A percentile compares a stretch with the other conserved stretches of the same genome.
These are phyloP conservation scores for Barnettozyma botsteinii DNA, from an alignment of 805 yeast genomes.

Conservation along the genomic window DNA sequence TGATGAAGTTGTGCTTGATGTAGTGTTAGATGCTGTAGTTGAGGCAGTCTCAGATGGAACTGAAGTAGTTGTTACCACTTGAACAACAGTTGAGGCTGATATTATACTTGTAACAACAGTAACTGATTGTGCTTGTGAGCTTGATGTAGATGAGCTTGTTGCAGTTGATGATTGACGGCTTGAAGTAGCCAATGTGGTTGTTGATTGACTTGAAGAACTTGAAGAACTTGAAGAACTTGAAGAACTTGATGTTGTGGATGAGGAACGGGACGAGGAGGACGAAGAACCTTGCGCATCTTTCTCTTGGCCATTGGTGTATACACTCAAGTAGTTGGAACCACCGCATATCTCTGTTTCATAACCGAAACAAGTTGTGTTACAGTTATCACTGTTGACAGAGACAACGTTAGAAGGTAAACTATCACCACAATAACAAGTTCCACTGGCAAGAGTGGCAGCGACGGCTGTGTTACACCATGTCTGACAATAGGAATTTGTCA, in stretches of 20 bases:
- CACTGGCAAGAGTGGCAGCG: constrained; percentile 50
- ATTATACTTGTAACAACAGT: constrained; percentile 16
- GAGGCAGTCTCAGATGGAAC: constrained; percentile 9
- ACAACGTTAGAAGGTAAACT: constrained; percentile 30
- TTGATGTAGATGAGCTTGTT: constrained; percentile 1
- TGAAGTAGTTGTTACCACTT: constrained; percentile 13
- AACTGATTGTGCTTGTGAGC: constrained; percentile 4
- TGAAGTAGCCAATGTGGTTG: constrained; percentile 6
- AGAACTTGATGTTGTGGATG: constrained; percentile 3
- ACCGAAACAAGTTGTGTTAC: constrained; percentile 50
- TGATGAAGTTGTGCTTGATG: constrained; percentile 12
- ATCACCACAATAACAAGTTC: constrained; percentile 64
- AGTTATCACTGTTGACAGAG: constrained; percentile 28
- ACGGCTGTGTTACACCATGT: constrained; percentile 43
- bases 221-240: constrained; percentile 11
- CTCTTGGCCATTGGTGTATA: constrained; percentile 34
- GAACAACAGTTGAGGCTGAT: constrained; percentile 15
- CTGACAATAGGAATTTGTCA: constrained; percentile 54
- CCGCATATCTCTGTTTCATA: constrained; percentile 61
- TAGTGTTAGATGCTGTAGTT: constrained; percentile 9
- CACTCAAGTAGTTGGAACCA: constrained; percentile 43
- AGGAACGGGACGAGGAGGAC: background rate
- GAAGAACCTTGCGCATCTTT: constrained; percentile 11
- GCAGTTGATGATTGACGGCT: background rate
- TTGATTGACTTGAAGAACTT: constrained; percentile 5